Evolutionary conservation across 345 rosid species (phyloP), one percentile per base, ranked within the genome.

Genomic region (Populus simonii): DNA sequence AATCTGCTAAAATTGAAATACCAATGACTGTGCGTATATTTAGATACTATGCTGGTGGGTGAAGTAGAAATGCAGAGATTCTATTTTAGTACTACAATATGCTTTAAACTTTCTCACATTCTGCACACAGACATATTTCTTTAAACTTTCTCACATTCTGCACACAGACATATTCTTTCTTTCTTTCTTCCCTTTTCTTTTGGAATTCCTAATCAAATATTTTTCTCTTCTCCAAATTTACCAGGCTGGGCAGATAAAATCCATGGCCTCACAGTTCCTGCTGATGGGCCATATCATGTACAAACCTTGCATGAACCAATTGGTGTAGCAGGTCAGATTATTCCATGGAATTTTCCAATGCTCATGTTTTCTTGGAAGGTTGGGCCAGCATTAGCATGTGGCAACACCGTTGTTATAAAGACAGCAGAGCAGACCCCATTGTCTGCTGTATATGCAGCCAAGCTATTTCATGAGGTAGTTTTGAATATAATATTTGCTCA

Each of bases 261-360:
- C 72, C 99, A 93, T 68, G 99, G 99, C 53, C 84, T 95, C 77
- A 93, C 94, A 3, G 80, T 87, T 80, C 97, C 89, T 65, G 91
- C 89, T 66, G 99, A 93, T 79, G 93, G 99, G 55, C 76, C 80
- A 31, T 67, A 90, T 86, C 96, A 89, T 74, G 90, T 95, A 69
- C 98, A 95, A 72, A 91, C 93, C 20, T 78, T 93, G 71, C 98
- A 93, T 36, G 99, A 95, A 80, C 98, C 99, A 12, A 89, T 93
- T 62, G 99, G 99, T 73, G 99, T 95, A 71, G 96, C 89, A 13
- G 99, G 99, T 77, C 99, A 92, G 81, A 95, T 95, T 75, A 90
- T 93, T 78, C 99, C 99, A 3, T 93, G 98, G 99, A 95, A 95
- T 83, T 95, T 95, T 78, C 99, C 99, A 78, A 94, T 95, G 77